phyloP scores from a whole-genome alignment of 169 alveolate genomes.

The Eimeria sp. region DNA sequence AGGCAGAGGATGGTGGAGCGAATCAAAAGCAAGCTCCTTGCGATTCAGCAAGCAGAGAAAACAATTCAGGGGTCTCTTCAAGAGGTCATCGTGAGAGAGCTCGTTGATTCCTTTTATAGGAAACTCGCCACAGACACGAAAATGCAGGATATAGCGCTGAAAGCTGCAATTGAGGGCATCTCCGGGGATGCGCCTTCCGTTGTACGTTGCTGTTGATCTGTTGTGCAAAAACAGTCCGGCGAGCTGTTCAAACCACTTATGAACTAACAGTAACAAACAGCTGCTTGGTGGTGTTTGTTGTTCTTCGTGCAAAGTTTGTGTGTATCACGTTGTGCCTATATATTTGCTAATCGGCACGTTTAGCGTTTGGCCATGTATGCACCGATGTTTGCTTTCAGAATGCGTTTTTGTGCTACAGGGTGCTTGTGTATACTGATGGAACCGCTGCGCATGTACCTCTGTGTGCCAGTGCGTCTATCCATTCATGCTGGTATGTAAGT shows the following conservation, averaged over 20 bases:
- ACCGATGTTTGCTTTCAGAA: neutral
- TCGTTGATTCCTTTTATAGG: constrained; percentile 50
- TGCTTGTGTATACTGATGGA: neutral
- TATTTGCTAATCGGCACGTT: neutral
- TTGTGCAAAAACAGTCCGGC: neutral
- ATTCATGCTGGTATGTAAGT: neutral
- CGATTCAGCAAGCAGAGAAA: constrained; percentile 83
- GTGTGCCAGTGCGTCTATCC: neutral
- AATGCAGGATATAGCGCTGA: constrained; percentile 76
- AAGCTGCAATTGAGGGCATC: constrained; percentile 68
- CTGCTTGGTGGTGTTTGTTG: too few relatives aligned
- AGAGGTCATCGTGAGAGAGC: constrained; percentile 82
- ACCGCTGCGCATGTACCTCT: neutral
- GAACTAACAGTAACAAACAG: neutral
- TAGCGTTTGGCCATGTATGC: neutral
- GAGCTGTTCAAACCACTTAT: neutral
- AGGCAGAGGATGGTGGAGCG: constrained; percentile 50
- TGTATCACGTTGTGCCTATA: neutral
- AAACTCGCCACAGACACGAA: constrained; percentile 49
- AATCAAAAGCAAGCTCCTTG: constrained; percentile 68
- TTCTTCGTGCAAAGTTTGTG: neutral
- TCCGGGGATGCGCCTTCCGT: constrained; percentile 63
- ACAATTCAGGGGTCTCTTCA: constrained; percentile 83
- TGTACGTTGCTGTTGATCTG: neutral
- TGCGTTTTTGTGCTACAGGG: neutral